A percentile compares a stretch with the other conserved stretches of the same genome.
Conservation (phyloP, 2,329 filamentous ascomycete species). For the Epicoccum nigrum region DNA sequence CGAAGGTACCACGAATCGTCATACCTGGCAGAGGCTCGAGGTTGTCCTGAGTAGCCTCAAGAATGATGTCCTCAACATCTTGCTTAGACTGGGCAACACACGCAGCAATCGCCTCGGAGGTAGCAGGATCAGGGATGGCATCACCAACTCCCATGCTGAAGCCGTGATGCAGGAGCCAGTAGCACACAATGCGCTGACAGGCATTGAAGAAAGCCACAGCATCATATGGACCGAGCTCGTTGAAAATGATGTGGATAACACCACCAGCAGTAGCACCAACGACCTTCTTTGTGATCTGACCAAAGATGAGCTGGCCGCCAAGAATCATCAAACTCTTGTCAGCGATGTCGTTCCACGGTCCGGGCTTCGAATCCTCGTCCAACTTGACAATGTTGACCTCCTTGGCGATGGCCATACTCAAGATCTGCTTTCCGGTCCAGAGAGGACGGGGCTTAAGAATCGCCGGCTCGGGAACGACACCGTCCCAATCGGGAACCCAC, state of each 20-base stretch:
- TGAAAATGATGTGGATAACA: slow-evolving; percentile 95
- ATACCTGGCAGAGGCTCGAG: slow-evolving; percentile 96
- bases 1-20: slow-evolving; percentile 98
- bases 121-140: slow-evolving; percentile 87
- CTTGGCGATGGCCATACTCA: slow-evolving; percentile 87
- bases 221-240: slow-evolving; percentile 84
- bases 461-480: slow-evolving; percentile 88
- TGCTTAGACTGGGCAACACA: slow-evolving; percentile 83
- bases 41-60: slow-evolving; percentile 79
- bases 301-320: slow-evolving; percentile 87
- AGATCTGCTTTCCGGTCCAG: slow-evolving; percentile 98
- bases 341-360: slow-evolving; percentile 65
- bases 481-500: slow-evolving; percentile 98
- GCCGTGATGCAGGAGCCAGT: slow-evolving; percentile 95
- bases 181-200: slow-evolving; percentile 91
- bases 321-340: slow-evolving; percentile 85
- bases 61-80: slow-evolving; percentile 77
- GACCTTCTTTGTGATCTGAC: slow-evolving; percentile 89
- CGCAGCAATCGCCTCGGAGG: slow-evolving; percentile 82
- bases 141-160: slow-evolving; percentile 99
- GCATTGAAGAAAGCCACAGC: slow-evolving; percentile 97
- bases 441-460: slow-evolving; percentile 89
- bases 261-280: slow-evolving; percentile 89
- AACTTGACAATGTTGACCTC: slow-evolving; percentile 74
- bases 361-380: slow-evolving; percentile 63